Conservation (phyloP, 176 grass and related monocot species). For the Oryza glumipatula region DNA sequence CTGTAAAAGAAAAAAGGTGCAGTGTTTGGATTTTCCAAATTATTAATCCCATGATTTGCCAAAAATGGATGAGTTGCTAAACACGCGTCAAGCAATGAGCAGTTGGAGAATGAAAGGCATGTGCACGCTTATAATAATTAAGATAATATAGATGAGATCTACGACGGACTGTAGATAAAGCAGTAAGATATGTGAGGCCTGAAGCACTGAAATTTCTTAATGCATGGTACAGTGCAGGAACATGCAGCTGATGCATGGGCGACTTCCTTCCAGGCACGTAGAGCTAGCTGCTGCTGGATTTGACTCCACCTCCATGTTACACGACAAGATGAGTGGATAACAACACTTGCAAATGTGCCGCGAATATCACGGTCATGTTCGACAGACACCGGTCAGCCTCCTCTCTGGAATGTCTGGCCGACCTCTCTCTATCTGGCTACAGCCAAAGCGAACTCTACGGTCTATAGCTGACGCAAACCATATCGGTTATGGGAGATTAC, state of each 20-base stretch:
- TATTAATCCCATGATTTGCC: neutral
- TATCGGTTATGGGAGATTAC: neutral
- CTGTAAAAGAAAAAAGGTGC: neutral
- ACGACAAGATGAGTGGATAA: neutral
- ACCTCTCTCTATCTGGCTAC: neutral
- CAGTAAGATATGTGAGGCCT: neutral
- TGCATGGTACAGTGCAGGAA: conserved; percentile 32
- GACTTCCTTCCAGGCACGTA: conserved; percentile 18
- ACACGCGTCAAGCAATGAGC: conserved; percentile 27
- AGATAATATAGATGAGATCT: conserved; percentile 17
- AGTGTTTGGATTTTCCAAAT: neutral
- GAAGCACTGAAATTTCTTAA: conserved; percentile 1
- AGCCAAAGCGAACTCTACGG: neutral
- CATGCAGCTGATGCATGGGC: conserved; percentile 45
- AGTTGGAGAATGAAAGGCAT: conserved; percentile 2
- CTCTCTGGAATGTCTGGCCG: conserved; percentile 16
- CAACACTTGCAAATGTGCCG: neutral
- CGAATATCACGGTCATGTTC: neutral
- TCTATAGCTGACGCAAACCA: neutral
- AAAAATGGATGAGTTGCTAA: conserved; percentile 27
- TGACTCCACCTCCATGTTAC: neutral
- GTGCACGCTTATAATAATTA: neutral
- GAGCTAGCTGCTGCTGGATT: conserved; percentile 19
- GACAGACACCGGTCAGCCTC: conserved; percentile 27
- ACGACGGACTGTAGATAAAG: conserved; percentile 13